Evolutionary conservation across 2,329 filamentous ascomycete genomes (phyloP).

Genomic region (Bertia moriformis): DNA sequence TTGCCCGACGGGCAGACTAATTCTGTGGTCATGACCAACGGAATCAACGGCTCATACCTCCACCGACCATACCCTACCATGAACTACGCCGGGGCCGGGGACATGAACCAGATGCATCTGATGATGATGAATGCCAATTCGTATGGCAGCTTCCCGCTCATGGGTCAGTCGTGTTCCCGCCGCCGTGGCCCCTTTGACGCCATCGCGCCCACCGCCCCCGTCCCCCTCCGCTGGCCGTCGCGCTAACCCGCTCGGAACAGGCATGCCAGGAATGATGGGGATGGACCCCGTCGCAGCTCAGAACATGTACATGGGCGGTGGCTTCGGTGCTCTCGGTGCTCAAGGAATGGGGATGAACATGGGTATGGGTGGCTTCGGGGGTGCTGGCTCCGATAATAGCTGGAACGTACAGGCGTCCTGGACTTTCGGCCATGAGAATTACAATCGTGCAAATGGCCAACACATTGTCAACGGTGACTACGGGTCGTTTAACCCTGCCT

Average conservation of each 20-base stretch:
- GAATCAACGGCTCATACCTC: no score
- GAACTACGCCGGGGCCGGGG: slow-evolving; percentile 40
- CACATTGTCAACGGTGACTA: slow-evolving; percentile 69
- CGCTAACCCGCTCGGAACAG: slow-evolving; percentile 22
- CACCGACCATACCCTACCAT: no score
- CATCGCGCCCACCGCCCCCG: no score
- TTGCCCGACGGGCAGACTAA: no score
- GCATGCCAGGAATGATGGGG: slow-evolving; percentile 68
- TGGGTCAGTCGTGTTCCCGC: slow-evolving; percentile 50
- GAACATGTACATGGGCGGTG: slow-evolving; percentile 67
- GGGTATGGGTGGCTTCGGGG: slow-evolving; percentile 57
- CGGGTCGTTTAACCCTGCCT: slow-evolving; percentile 66
- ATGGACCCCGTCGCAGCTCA: slow-evolving; percentile 72
- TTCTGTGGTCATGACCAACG: no score
- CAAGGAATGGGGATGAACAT: slow-evolving; percentile 72
- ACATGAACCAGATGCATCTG: slow-evolving; percentile 68
- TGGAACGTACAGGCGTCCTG: slow-evolving; percentile 71
- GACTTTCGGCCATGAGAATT: slow-evolving; percentile 80
- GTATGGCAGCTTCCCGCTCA: slow-evolving; percentile 58
- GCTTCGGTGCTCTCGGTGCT: no score
- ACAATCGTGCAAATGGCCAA: slow-evolving; percentile 71
- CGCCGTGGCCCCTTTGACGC: no score
- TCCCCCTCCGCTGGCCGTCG: slow-evolving; percentile 3
- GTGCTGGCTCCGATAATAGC: slow-evolving; percentile 60
- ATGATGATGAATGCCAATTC: slow-evolving; percentile 64